These are phyloP conservation scores for Cladophialophora exuberans DNA, from an alignment of 2,329 filamentous ascomycete genomes.

Conservation along the genomic window DNA sequence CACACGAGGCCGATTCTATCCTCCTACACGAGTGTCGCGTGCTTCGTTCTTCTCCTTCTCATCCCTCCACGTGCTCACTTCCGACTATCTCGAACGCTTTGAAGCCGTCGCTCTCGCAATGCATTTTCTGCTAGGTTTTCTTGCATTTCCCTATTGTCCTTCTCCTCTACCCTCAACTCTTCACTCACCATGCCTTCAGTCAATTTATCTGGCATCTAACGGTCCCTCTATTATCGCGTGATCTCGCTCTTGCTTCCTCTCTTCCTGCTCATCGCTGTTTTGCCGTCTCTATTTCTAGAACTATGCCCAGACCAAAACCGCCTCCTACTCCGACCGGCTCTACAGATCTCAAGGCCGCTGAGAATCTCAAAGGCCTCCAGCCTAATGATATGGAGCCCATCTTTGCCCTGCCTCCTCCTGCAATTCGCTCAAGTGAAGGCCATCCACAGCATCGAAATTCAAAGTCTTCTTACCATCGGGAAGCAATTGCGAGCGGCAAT, in stretches of 20 bases:
- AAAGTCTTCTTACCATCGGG: slow-evolving; percentile 51
- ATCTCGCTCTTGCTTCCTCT: background rate
- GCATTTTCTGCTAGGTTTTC: slow-evolving; percentile 6
- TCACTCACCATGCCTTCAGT: background rate
- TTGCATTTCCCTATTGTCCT: background rate
- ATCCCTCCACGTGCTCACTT: slow-evolving; percentile 27
- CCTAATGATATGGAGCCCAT: slow-evolving; percentile 59
- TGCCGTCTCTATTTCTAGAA: background rate
- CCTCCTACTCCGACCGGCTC: slow-evolving; percentile 80
- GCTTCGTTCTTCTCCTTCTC: slow-evolving; percentile 14
- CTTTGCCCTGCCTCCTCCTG: slow-evolving; percentile 78
- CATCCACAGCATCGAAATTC: slow-evolving; percentile 47
- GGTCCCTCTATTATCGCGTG: background rate
- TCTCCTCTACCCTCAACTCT: background rate
- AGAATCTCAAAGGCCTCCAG: slow-evolving; percentile 37
- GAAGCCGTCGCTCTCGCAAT: background rate
- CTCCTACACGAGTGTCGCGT: slow-evolving; percentile 27
- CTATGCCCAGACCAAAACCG: slow-evolving; percentile 67
- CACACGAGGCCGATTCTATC: slow-evolving; percentile 22
- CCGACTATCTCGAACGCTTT: slow-evolving; percentile 19
- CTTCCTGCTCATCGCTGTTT: background rate
- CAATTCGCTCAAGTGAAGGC: slow-evolving; percentile 56
- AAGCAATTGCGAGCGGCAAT: slow-evolving; percentile 43
- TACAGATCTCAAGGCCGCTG: slow-evolving; percentile 75
- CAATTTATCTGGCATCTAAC: background rate